A percentile compares a stretch with the other conserved stretches of the same genome.
Conservation (phyloP, 2,329 filamentous ascomycete species). For the Corniculantispora saksenae region DNA sequence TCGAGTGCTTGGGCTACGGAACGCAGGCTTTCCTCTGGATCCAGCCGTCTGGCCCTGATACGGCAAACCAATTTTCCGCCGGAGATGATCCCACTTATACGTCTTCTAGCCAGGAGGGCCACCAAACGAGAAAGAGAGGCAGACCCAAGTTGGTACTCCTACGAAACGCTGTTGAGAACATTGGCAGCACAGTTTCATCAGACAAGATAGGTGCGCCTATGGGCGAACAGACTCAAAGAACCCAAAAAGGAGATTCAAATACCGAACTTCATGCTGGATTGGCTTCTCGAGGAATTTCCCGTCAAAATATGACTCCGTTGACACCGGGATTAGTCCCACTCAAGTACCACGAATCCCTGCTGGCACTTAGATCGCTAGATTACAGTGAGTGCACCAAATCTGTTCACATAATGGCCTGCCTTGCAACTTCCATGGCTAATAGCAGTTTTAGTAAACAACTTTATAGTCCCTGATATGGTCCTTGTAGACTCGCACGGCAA, state of each 20-base stretch:
- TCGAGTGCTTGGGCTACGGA: constrained; percentile 24
- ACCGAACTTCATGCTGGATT: too few species aligned
- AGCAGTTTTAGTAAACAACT: neutral
- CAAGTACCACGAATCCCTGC: too few species aligned
- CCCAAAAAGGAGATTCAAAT: too few species aligned
- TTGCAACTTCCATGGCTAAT: neutral
- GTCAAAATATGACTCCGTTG: too few species aligned
- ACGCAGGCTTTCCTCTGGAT: constrained; percentile 22
- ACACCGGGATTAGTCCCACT: too few species aligned
- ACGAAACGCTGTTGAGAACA: neutral
- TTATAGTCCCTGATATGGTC: constrained; percentile 20
- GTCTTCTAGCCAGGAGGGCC: too few species aligned
- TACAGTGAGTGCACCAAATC: neutral
- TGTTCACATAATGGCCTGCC: too few species aligned
- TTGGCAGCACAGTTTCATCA: too few species aligned
- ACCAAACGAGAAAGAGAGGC: constrained; percentile 12
- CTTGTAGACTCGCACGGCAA: constrained; percentile 20
- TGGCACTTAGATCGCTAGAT: too few species aligned
- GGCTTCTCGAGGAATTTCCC: too few species aligned
- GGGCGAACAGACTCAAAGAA: neutral
- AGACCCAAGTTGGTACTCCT: constrained; percentile 22
- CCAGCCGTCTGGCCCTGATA: neutral
- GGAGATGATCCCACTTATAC: neutral
- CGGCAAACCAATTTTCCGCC: neutral
- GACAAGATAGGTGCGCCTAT: too few species aligned